Conservation (phyloP, 805 yeast genomes). For the Wickerhamiella domercqiae region DNA sequence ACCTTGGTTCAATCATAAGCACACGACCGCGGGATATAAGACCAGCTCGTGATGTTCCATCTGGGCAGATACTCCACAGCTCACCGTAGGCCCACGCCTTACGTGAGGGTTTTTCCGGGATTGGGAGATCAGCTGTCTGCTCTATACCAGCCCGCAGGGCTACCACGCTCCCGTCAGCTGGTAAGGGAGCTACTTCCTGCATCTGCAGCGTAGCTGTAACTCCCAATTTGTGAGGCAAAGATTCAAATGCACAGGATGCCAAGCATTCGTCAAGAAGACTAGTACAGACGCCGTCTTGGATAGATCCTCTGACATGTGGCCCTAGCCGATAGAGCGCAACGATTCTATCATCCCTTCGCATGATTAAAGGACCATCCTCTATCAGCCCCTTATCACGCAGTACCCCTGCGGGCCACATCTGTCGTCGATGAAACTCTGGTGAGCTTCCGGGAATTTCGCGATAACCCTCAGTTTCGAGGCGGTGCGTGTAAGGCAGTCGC, state of each 20-base stretch:
- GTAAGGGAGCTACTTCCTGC: slow-evolving; percentile 24
- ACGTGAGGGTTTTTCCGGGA: slow-evolving; percentile 6
- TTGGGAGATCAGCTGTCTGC: neutral
- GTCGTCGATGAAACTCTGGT: slow-evolving; percentile 5
- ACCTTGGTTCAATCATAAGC: slow-evolving; percentile 13
- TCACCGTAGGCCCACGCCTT: slow-evolving; percentile 8
- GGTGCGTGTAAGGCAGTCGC: neutral
- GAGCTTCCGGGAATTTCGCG: neutral
- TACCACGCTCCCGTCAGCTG: neutral
- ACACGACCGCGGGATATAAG: slow-evolving; percentile 6
- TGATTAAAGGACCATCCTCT: slow-evolving; percentile 7
- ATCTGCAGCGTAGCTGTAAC: slow-evolving; percentile 66
- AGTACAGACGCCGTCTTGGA: slow-evolving; percentile 64
- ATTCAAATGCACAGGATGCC: slow-evolving; percentile 51
- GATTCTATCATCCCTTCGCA: slow-evolving; percentile 6
- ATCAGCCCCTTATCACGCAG: slow-evolving; percentile 4
- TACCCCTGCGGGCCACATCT: slow-evolving; percentile 12
- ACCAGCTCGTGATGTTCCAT: neutral
- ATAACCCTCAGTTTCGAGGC: neutral
- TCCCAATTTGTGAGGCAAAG: slow-evolving; percentile 60
- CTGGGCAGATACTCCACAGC: slow-evolving; percentile 1
- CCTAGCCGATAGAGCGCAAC: slow-evolving; percentile 8
- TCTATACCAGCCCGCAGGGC: neutral
- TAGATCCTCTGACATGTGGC: slow-evolving; percentile 34
- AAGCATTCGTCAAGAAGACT: slow-evolving; percentile 73